phyloP scores from a whole-genome alignment of 2,329 filamentous ascomycete genomes.

The Xylariaceae sp. region DNA sequence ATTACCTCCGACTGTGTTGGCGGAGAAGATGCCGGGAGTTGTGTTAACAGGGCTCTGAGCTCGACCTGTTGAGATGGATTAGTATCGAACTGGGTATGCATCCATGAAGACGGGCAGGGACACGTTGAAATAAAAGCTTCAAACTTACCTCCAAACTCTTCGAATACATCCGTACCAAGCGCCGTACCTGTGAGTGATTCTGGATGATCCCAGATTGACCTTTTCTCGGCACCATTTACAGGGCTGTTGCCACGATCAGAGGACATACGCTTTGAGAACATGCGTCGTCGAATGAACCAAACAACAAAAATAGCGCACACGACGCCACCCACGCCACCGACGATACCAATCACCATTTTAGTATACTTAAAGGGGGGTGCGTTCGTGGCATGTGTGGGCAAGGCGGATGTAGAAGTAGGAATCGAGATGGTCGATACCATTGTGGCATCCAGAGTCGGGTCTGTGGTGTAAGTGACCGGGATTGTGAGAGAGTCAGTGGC shows the following conservation, averaged over 20 bases:
- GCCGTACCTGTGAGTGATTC: constrained; percentile 9
- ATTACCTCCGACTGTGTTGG: neutral
- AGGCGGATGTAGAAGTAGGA: constrained; percentile 1
- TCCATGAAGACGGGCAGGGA: neutral
- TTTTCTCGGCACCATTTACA: constrained; percentile 7
- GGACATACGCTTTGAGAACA: constrained; percentile 22
- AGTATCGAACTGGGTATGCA: constrained; percentile 2
- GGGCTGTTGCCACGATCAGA: constrained; percentile 12
- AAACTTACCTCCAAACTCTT: constrained; percentile 42
- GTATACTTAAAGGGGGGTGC: constrained; percentile 9
- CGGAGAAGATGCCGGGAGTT: neutral
- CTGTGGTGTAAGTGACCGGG: neutral
- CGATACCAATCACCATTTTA: constrained; percentile 22
- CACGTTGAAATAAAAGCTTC: neutral
- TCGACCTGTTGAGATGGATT: constrained; percentile 2
- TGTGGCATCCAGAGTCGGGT: too few species aligned
- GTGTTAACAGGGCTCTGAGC: neutral
- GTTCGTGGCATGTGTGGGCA: neutral
- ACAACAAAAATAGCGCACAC: constrained; percentile 16
- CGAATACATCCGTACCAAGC: constrained; percentile 36
- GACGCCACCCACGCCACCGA: constrained; percentile 15
- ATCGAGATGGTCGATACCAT: neutral
- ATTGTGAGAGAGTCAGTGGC: neutral
- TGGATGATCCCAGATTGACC: constrained; percentile 6
- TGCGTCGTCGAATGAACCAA: constrained; percentile 25